Base-by-base conservation (phyloP, 495 filamentous ascomycete species). In the Tuber microsphaerosporum region DNA sequence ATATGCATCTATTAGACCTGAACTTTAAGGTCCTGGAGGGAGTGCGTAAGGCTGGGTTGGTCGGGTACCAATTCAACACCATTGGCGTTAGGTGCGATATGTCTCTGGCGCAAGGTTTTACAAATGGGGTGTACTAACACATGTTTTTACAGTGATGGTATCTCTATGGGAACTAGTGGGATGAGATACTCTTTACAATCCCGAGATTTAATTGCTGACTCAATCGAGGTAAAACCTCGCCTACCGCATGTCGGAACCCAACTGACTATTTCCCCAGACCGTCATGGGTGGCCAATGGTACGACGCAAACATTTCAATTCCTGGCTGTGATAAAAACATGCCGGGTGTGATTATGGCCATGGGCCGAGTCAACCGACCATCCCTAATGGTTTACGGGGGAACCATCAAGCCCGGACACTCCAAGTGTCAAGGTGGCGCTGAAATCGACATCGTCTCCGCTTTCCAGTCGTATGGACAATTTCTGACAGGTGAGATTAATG, bases 291-390 rank as follows among this genome's bases (percentile, higher is more conserved):
- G 93, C 19, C 95, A 99, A 87, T 99, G 95, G 96, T 99, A 99
- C 84, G 95, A 99, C 84, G 95, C 92, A 82, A 98, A 98, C 84
- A 93, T 99, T 83, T 96, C 93, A 31, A 92, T 99, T 80, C 95
- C 95, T n/a, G 95, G 95, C 61, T 99, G 95, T 84, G 96, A 99
- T 87, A 99, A 99, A 90, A 99, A 99, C 85, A 97, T 99, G 96
- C 95, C 95, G 10, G 95, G 95, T 85, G 95, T 97, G 48, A 85
- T 97, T 76, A 99, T 99, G 86, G 96, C 95, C 65, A 97, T 97
- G 95, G 95, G 93, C 43, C 88, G 95, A 71, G 89, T 97, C 81
- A 98, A 99, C 86, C 87, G 95, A 72, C 95, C 95, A 42, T 92
- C 91, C 75, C 83, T 99, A 79, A 98, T 99, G 96, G 92, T 99